Conservation (phyloP, 1,284 basidiomycete species). For the Inonotus hispidus region DNA sequence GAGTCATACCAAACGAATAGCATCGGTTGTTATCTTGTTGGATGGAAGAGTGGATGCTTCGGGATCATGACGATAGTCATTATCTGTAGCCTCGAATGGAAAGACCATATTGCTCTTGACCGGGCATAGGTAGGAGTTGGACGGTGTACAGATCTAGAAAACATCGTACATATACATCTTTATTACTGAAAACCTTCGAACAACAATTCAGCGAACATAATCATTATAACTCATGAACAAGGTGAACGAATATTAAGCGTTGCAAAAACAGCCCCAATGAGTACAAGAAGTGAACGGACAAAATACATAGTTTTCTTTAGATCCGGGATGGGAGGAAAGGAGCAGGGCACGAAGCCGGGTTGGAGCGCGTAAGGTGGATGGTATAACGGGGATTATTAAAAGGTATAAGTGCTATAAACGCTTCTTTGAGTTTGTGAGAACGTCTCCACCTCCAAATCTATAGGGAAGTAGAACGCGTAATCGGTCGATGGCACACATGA, state of each 20-base stretch:
- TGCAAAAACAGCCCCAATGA: not conserved
- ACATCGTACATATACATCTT: not conserved
- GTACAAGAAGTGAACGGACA: not conserved
- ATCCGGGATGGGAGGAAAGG: not conserved
- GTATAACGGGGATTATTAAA: not conserved
- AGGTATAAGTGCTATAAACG: not conserved
- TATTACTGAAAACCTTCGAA: not conserved
- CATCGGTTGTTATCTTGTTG: too few species aligned
- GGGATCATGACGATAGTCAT: too few species aligned
- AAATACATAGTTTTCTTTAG: not conserved
- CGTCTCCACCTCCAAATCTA: not conserved
- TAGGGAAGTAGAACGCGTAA: not conserved
- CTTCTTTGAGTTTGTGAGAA: not conserved
- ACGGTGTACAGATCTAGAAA: not conserved
- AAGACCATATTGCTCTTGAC: too few species aligned
- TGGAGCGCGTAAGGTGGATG: not conserved
- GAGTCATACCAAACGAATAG: too few species aligned
- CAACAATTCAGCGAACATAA: not conserved
- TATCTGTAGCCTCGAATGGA: too few species aligned
- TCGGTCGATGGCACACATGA: not conserved
- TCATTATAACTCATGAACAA: not conserved
- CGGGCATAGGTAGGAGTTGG: too few species aligned
- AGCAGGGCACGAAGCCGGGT: not conserved
- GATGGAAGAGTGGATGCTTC: too few species aligned
- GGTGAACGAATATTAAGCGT: not conserved